Percentiles rank a stretch among this genome's conserved stretches.
Conservation (phyloP, 768 basidiomycete genomes). For the Cantharellus cinnabarinus region DNA sequence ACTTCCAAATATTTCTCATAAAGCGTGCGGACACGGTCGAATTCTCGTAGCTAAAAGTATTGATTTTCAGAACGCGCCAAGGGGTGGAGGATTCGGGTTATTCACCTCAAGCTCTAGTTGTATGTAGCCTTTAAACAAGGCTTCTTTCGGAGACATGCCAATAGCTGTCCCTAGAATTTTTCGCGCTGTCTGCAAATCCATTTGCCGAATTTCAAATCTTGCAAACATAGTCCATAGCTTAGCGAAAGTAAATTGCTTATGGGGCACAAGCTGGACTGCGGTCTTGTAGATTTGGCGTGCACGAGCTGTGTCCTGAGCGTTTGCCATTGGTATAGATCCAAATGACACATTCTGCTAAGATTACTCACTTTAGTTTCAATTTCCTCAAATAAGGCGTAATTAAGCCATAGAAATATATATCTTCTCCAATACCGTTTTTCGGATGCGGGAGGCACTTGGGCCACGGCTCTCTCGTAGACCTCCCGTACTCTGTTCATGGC, state of each 20-base stretch:
- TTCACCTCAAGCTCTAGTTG: conserved; percentile 76
- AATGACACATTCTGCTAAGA: neutral
- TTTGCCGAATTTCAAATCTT: conserved; percentile 70
- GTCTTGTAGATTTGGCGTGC: conserved; percentile 86
- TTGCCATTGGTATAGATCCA: neutral
- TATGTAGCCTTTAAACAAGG: conserved; percentile 89
- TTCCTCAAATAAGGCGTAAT: conserved; percentile 95
- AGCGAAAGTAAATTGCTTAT: conserved; percentile 93
- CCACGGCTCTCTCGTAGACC: conserved; percentile 87
- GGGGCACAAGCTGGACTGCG: conserved; percentile 71
- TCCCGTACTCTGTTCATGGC: conserved; percentile 62
- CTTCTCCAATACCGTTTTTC: conserved; percentile 87
- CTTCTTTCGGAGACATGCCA: conserved; percentile 92
- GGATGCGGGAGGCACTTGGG: conserved; percentile 81
- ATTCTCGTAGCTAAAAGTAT: conserved; percentile 57
- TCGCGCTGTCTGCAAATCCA: conserved; percentile 66
- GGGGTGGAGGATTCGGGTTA: conserved; percentile 1
- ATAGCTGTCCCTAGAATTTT: conserved; percentile 80
- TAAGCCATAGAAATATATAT: conserved; percentile 82
- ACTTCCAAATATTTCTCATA: conserved; percentile 94
- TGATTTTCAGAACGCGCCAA: neutral
- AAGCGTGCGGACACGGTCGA: conserved; percentile 75
- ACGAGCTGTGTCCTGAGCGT: conserved; percentile 53
- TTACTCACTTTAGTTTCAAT: conserved; percentile 69
- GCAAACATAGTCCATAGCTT: conserved; percentile 91